These are phyloP conservation scores for Boechera stricta DNA, from an alignment of 345 rosid genomes.

Conservation along the genomic window DNA sequence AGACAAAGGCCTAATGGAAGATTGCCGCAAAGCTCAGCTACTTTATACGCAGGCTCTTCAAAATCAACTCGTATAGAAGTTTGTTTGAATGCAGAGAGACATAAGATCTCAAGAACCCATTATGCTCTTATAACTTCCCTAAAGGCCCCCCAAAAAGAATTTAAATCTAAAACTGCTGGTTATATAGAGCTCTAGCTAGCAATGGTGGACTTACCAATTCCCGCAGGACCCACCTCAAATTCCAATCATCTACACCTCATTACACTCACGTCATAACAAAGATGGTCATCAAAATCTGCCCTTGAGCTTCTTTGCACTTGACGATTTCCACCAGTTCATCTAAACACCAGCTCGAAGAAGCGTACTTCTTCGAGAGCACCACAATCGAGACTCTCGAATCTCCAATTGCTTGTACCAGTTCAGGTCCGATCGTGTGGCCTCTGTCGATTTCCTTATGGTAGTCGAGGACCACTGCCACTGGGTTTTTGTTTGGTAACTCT, in stretches of 20 bases:
- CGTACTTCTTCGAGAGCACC: not conserved
- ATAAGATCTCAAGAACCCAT: conserved; percentile 27
- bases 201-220: conserved; percentile 37
- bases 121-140: not conserved
- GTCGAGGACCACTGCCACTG: too few species aligned
- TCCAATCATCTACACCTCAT: conserved; percentile 28
- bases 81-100: conserved; percentile 18
- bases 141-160: conserved; percentile 10
- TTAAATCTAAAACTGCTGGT: not conserved
- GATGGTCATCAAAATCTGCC: not conserved
- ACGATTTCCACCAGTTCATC: not conserved
- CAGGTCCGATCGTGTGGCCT: too few species aligned
- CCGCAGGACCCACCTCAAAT: conserved; percentile 3
- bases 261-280: not conserved
- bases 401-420: not conserved
- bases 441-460: too few species aligned
- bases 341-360: not conserved
- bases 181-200: not conserved
- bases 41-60: not conserved
- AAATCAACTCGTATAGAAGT: not conserved
- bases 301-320: not conserved
- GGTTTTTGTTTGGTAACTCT: too few species aligned
- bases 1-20: conserved; percentile 47
- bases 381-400: not conserved
- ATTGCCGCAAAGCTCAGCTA: conserved; percentile 22